Evolutionary conservation across 768 basidiomycete species (phyloP).

Genomic region (Rhizopogon sp.): DNA sequence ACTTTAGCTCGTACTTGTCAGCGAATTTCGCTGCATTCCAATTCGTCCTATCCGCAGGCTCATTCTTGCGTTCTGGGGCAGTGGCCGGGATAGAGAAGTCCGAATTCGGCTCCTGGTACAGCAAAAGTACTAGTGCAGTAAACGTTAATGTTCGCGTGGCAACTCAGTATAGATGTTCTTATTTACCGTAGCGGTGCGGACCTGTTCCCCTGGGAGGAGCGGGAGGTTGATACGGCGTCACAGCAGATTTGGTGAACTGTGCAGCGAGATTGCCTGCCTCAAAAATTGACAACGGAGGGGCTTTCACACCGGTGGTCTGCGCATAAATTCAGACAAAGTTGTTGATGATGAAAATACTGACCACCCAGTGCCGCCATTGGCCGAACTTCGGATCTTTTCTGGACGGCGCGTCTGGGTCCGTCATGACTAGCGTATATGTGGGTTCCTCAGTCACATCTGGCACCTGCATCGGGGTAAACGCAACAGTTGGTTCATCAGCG

Average conservation of each 20-base stretch:
- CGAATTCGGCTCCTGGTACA: slow-evolving; percentile 52
- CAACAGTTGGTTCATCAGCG: slow-evolving; percentile 45
- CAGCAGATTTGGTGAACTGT: slow-evolving; percentile 38
- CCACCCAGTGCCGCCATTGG: slow-evolving; percentile 56
- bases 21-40: slow-evolving; percentile 58
- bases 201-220: slow-evolving; percentile 51
- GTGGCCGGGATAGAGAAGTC: slow-evolving; percentile 36
- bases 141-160: not conserved
- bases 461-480: slow-evolving; percentile 37
- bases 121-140: slow-evolving; percentile 39
- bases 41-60: slow-evolving; percentile 39
- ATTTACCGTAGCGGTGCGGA: slow-evolving; percentile 53
- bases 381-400: slow-evolving; percentile 41
- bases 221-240: slow-evolving; percentile 54
- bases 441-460: slow-evolving; percentile 26
- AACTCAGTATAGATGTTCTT: not conserved
- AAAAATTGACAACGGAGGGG: slow-evolving; percentile 24
- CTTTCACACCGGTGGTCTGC: slow-evolving; percentile 35
- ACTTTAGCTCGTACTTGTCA: slow-evolving; percentile 42
- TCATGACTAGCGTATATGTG: slow-evolving; percentile 51
- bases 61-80: slow-evolving; percentile 41
- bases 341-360: slow-evolving; percentile 17
- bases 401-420: slow-evolving; percentile 57
- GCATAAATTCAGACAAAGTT: not conserved
- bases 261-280: slow-evolving; percentile 31